Conservation (phyloP, 2,329 filamentous ascomycete species). For the Furcasterigmium sp. region DNA sequence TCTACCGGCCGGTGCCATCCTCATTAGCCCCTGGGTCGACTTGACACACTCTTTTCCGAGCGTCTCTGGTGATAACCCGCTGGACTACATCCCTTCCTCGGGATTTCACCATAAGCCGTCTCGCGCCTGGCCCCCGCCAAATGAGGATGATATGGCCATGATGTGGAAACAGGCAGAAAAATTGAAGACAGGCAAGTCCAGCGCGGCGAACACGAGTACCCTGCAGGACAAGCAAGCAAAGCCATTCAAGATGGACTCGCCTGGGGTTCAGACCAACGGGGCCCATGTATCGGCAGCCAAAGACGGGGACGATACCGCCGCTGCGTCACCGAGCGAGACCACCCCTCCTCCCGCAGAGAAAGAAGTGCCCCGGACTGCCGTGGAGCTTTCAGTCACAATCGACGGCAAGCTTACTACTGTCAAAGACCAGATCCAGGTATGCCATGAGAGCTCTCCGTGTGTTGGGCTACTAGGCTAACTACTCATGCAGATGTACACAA, state of each 20-base stretch:
- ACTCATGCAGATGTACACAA: slow-evolving; percentile 57
- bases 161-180: slow-evolving; percentile 47
- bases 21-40: slow-evolving; percentile 95
- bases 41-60: slow-evolving; percentile 94
- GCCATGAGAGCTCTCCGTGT: slow-evolving; percentile 7
- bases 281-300: neutral
- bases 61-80: slow-evolving; percentile 62
- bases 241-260: slow-evolving; percentile 23
- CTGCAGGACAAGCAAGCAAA: slow-evolving; percentile 27
- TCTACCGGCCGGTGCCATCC: slow-evolving; percentile 79
- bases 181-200: slow-evolving; percentile 17
- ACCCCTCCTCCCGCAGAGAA: neutral
- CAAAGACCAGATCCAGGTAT: slow-evolving; percentile 86
- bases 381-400: slow-evolving; percentile 57
- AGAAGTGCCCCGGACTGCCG: neutral
- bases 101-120: slow-evolving; percentile 92
- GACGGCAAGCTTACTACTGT: slow-evolving; percentile 67
- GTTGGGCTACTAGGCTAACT: neutral
- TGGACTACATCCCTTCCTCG: slow-evolving; percentile 83
- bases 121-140: slow-evolving; percentile 86
- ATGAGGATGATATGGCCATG: slow-evolving; percentile 63
- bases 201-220: slow-evolving; percentile 13
- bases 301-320: neutral
- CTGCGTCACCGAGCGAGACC: neutral
- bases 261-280: neutral